Evolutionary conservation across 2,329 filamentous ascomycete species (phyloP).

Genomic region (Stagonosporopsis vannaccii): DNA sequence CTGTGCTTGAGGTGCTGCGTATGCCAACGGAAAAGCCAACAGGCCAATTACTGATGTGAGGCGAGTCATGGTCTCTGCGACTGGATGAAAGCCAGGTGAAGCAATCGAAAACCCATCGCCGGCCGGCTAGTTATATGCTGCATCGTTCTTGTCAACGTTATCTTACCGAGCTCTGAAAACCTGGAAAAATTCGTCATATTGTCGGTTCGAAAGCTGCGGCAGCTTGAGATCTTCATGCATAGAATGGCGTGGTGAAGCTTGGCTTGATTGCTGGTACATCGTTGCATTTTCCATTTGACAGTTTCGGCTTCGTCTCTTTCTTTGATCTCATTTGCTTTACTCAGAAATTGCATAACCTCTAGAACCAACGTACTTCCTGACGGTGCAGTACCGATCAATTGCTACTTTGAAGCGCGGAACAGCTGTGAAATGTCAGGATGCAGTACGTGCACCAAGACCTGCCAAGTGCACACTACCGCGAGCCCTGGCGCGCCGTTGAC

Average conservation of each 20-base stretch:
- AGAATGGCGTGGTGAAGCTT: constrained; percentile 4
- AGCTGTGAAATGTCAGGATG: background rate
- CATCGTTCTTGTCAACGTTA: background rate
- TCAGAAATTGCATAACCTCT: background rate
- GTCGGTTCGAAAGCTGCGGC: background rate
- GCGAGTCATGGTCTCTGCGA: background rate
- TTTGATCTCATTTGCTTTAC: background rate
- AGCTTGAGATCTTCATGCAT: constrained; percentile 3
- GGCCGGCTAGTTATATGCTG: background rate
- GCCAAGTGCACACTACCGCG: constrained; percentile 4
- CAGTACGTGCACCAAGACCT: background rate
- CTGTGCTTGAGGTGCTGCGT: constrained; percentile 10
- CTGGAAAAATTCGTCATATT: background rate
- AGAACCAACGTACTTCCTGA: background rate
- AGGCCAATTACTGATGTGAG: background rate
- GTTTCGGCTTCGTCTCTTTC: background rate
- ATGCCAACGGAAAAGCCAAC: background rate
- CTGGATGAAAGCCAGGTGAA: background rate
- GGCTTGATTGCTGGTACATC: background rate
- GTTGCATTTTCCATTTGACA: too few relatives aligned
- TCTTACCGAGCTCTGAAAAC: background rate
- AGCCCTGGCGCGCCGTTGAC: constrained; percentile 2
- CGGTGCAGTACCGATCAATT: background rate
- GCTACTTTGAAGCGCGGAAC: background rate
- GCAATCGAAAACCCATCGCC: too few relatives aligned